Evolutionary conservation across 1,139 yeast genomes (phyloP).

Genomic region (Lipomyces yarrowii): DNA sequence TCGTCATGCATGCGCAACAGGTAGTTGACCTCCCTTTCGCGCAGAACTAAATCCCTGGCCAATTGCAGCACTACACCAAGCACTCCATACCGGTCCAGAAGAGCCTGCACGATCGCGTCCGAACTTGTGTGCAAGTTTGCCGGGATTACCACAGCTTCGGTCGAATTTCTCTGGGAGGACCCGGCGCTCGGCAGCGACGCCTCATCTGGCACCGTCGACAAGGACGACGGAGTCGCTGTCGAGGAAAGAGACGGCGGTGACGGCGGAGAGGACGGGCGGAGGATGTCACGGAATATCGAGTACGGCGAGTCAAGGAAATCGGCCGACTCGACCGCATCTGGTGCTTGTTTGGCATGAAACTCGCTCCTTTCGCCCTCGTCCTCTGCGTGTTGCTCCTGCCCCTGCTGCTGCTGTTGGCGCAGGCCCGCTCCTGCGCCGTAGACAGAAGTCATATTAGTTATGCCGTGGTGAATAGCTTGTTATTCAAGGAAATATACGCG

Average conservation of each 20-base stretch:
- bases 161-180: background rate
- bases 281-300: constrained; percentile 26
- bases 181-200: background rate
- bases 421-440: constrained; percentile 1
- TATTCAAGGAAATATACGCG: background rate
- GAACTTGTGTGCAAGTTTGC: background rate
- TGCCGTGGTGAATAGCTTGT: background rate
- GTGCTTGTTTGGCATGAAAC: background rate
- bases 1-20: constrained; percentile 48
- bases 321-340: constrained; percentile 8
- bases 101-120: background rate
- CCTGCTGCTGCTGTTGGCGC: background rate
- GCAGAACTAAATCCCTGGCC: constrained; percentile 52
- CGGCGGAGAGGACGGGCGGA: constrained; percentile 1
- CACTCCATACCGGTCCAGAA: background rate
- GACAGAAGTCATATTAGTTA: background rate
- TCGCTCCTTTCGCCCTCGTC: background rate
- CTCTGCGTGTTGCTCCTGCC: too few species aligned
- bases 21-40: constrained; percentile 53
- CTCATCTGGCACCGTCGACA: background rate
- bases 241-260: background rate
- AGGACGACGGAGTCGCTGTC: background rate
- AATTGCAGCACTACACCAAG: background rate
- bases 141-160: background rate
- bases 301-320: constrained; percentile 27